Evolutionary conservation across 75 land plant genomes (phyloP).

Genomic region (Selaginella moellendorffii): DNA sequence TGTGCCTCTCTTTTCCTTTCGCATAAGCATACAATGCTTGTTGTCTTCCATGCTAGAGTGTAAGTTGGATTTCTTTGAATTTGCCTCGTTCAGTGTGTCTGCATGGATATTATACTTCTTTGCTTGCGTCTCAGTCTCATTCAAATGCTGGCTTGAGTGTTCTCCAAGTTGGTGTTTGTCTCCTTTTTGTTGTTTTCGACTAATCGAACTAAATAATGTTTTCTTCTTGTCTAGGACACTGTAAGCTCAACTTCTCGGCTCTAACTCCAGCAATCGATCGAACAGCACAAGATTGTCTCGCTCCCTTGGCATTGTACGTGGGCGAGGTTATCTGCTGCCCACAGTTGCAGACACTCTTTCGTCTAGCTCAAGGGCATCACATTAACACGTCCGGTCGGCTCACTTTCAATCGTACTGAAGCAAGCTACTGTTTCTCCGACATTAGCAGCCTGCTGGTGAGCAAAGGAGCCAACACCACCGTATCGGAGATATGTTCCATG

Average conservation of each 20-base stretch:
- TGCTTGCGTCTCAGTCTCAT: too few relatives aligned
- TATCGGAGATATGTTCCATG: conserved; percentile 52
- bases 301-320: conserved; percentile 55
- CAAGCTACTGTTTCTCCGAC: conserved; percentile 73
- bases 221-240: not conserved
- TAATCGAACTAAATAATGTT: too few relatives aligned
- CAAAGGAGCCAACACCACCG: conserved; percentile 56
- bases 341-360: conserved; percentile 59
- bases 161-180: too few relatives aligned
- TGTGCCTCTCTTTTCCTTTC: not conserved
- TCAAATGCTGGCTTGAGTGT: too few relatives aligned
- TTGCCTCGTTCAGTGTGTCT: not conserved
- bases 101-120: not conserved
- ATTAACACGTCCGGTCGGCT: conserved; percentile 34
- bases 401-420: conserved; percentile 40
- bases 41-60: not conserved
- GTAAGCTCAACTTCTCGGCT: not conserved
- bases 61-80: not conserved
- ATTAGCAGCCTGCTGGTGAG: conserved; percentile 57
- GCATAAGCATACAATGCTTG: not conserved
- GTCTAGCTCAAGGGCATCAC: conserved; percentile 59
- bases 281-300: conserved; percentile 79
- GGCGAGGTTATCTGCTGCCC: conserved; percentile 97
- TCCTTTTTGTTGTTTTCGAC: too few relatives aligned
- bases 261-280: not conserved